Conservation (phyloP, 1,139 yeast genomes). For the Taphrina communis region DNA sequence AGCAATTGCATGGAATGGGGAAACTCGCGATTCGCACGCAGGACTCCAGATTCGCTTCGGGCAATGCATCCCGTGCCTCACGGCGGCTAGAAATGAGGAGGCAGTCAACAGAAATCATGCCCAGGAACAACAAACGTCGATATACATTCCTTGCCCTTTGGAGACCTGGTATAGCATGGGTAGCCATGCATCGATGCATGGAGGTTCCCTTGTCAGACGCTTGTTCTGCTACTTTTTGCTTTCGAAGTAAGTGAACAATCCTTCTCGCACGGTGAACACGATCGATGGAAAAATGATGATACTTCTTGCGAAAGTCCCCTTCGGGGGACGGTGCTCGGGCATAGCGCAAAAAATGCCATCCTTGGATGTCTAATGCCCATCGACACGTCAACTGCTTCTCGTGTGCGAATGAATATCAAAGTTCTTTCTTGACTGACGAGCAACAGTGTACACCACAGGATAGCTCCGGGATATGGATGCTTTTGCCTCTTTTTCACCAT, state of each 20-base stretch:
- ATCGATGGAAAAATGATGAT: constrained; percentile 16
- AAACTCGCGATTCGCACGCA: background rate
- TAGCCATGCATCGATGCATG: too few relatives aligned
- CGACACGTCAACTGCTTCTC: background rate
- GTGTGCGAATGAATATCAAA: too few relatives aligned
- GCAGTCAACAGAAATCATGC: too few relatives aligned
- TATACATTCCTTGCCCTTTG: too few relatives aligned
- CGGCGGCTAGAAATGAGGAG: background rate
- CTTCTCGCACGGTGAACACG: background rate
- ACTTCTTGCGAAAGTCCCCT: constrained; percentile 22
- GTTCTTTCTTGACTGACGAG: background rate
- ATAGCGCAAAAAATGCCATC: constrained; percentile 31
- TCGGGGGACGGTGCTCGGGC: constrained; percentile 21
- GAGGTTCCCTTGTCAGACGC: too few relatives aligned
- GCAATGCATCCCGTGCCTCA: background rate
- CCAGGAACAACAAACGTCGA: too few relatives aligned
- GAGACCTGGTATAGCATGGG: too few relatives aligned
- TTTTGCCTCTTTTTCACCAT: constrained; percentile 12
- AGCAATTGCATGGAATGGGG: background rate
- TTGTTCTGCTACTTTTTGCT: too few relatives aligned
- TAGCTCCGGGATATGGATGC: background rate
- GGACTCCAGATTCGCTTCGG: background rate
- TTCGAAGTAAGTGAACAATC: background rate
- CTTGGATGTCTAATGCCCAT: constrained; percentile 26
- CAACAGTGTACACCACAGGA: background rate